These are phyloP conservation scores for Sanguinoderma infundibulare DNA, from an alignment of 1,284 basidiomycete genomes.

Conservation along the genomic window DNA sequence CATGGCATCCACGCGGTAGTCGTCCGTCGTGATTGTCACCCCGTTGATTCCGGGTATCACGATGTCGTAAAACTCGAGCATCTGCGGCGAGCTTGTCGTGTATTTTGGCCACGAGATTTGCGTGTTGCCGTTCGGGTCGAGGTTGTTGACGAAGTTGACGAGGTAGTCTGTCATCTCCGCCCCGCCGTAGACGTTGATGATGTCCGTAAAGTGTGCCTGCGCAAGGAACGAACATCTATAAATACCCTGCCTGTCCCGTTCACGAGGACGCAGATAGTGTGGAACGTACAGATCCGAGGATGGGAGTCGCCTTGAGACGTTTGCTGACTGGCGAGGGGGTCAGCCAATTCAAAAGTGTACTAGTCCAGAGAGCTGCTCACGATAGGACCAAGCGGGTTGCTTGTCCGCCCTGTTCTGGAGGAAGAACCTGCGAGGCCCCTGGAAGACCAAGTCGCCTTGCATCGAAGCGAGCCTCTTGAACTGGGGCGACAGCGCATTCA, in stretches of 20 bases:
- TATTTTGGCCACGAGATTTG: conserved; percentile 25
- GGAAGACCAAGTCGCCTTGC: conserved; percentile 57
- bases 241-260: too few relatives aligned
- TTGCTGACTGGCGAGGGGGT: neutral
- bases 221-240: too few relatives aligned
- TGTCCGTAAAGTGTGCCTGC: conserved; percentile 25
- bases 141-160: conserved; percentile 30
- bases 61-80: conserved; percentile 27
- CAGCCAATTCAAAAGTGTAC: neutral
- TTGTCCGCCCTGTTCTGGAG: conserved; percentile 34
- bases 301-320: neutral
- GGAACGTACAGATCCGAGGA: conserved; percentile 36
- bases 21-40: conserved; percentile 33
- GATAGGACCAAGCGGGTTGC: conserved; percentile 37
- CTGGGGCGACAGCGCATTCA: conserved; percentile 50
- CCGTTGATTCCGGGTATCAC: conserved; percentile 17
- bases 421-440: conserved; percentile 57
- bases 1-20: conserved; percentile 39
- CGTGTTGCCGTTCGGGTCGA: conserved; percentile 28
- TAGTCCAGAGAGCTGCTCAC: conserved; percentile 15
- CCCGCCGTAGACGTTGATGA: conserved; percentile 22
- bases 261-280: too few relatives aligned
- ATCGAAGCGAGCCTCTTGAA: conserved; percentile 59
- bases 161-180: conserved; percentile 29
- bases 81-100: conserved; percentile 11